Base-by-base conservation (phyloP, 2,329 filamentous ascomycete genomes). In the Massarina eburnea region DNA sequence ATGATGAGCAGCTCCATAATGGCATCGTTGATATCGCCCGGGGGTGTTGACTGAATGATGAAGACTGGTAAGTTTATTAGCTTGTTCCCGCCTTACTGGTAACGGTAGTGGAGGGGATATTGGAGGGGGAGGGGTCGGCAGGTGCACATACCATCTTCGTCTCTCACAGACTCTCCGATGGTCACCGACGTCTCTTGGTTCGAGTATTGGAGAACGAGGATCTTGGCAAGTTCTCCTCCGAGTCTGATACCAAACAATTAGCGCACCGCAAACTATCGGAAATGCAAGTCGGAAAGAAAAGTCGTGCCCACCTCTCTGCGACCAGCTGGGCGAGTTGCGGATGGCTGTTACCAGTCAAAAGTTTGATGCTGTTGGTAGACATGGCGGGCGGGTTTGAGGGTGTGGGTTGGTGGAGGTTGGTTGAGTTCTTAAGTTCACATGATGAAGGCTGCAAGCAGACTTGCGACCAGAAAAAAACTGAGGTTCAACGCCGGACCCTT, bases 1-100 rank as follows among this genome's bases (percentile, higher is more conserved):
- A 96, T 96, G 74, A 97, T 96, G 57, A 97, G 82, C 29, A 97
- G 82, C 74, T 99, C 92, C 92, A 99, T 97, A 49, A 99, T 81
- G 39, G 91, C 91, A 71, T 97, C 92, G 74, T 99, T 99, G 76
- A 97, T 95, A 68, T 96, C 91, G 69, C 92, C 91, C 2, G 92
- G 92, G 32, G 89, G 86, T 38, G 94, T 96, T 19, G 92, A 96
- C 74, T 97, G 92, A 49, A 97, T 80, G 62, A 97, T 95, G 76
- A 96, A 97, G 67, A 96, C 91, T 84, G 61, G 24, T 30, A 41
- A 29, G 42, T 26, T 41, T 21, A 58, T 68, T 52, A 68, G 60
- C 50, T 14, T 38, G 12, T 17, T 26, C 21, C 27, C 29, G 20
- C 38, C 5, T 5, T 5, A 37, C 19, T 9, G 20, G n/a, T n/a